Percentiles rank a stretch among this genome's conserved stretches.
Evolutionary conservation across 2,329 filamentous ascomycete genomes (phyloP).

Genomic region (Monosporascus ibericus): DNA sequence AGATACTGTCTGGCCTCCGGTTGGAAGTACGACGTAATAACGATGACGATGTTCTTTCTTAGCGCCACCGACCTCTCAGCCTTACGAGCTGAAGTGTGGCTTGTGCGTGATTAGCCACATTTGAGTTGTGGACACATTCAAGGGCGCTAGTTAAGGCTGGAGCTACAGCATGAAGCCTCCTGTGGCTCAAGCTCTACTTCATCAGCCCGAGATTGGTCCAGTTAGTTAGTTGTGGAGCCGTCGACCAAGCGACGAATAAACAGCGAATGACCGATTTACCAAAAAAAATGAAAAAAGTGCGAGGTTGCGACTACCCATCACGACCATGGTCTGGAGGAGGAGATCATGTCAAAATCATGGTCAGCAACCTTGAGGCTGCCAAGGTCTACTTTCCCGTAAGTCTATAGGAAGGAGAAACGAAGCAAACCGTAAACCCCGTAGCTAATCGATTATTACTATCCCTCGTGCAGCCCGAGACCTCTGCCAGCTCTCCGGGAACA

Average conservation of each 20-base stretch:
- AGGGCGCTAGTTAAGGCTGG: neutral
- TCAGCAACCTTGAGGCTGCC: conserved; percentile 70
- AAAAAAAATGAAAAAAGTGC: conserved; percentile 4
- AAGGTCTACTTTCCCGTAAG: conserved; percentile 66
- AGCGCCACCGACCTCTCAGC: no score
- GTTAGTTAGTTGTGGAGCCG: neutral
- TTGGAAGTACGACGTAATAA: no score
- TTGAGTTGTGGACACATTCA: neutral
- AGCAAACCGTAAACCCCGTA: neutral
- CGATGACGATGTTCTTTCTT: no score
- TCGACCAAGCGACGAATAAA: neutral
- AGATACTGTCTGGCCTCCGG: no score
- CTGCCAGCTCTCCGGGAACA: conserved; percentile 41
- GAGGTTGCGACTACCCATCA: conserved; percentile 2
- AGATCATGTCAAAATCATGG: conserved; percentile 55
- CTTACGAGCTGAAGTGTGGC: no score
- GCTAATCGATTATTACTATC: conserved; percentile 12
- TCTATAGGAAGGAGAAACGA: neutral
- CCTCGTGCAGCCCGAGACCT: conserved; percentile 41
- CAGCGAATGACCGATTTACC: neutral
- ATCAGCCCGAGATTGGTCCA: neutral
- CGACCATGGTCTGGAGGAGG: conserved; percentile 14
- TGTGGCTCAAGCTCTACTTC: neutral
- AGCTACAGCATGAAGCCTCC: neutral
- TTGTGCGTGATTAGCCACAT: no score